Evolutionary conservation across 225 moss, liverwort and hornwort species (phyloP).

Genomic region (Marchantia paleacea): DNA sequence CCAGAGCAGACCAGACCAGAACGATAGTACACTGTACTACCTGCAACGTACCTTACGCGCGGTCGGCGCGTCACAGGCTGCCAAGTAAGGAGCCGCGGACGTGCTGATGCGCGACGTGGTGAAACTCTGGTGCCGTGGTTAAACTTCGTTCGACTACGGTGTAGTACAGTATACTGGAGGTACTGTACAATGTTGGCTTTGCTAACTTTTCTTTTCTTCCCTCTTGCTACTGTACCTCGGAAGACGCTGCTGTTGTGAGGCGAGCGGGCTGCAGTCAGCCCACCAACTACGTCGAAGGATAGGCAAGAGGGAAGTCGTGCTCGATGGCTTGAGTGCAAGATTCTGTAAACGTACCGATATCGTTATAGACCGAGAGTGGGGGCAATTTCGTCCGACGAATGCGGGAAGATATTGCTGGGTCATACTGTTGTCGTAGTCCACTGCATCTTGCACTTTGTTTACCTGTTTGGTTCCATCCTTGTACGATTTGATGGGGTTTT

Average conservation of each 20-base stretch:
- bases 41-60: neutral
- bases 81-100: neutral
- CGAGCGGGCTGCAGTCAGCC: too few species aligned
- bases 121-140: neutral
- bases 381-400: neutral
- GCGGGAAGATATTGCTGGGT: neutral
- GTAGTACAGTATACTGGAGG: neutral
- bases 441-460: neutral
- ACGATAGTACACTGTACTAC: neutral
- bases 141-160: neutral
- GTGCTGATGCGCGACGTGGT: too few species aligned
- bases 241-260: too few species aligned
- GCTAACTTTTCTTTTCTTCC: neutral
- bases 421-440: neutral
- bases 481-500: too few species aligned
- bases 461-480: too few species aligned
- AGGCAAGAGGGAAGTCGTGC: neutral
- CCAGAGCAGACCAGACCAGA: neutral
- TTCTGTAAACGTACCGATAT: neutral
- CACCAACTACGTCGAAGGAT: neutral
- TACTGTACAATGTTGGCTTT: neutral
- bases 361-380: neutral
- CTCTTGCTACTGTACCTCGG: neutral
- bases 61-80: slow-evolving; percentile 8
- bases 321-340: neutral